These are phyloP conservation scores for Phytophthora palmivora DNA, from an alignment of 352 stramenopile species.

Conservation along the genomic window DNA sequence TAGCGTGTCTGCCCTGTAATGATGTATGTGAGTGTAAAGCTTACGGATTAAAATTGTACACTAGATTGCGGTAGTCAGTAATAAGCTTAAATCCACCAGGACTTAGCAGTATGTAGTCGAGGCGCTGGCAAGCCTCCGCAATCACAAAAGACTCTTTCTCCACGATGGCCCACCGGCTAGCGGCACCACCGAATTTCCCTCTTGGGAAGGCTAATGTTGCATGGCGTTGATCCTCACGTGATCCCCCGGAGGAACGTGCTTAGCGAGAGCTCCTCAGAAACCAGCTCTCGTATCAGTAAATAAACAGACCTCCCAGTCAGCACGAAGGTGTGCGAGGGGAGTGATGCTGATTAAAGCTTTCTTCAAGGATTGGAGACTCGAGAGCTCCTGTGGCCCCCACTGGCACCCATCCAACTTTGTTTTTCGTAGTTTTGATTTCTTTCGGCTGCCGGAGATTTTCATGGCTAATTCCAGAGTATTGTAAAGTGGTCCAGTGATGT, in stretches of 20 bases:
- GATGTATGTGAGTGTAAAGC: background rate
- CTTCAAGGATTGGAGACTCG: background rate
- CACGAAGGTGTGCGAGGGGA: conserved; percentile 25
- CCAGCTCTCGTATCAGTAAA: conserved; percentile 30
- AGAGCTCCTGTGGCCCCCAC: conserved; percentile 3
- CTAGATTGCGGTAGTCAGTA: background rate
- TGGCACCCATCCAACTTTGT: background rate
- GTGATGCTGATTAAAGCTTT: conserved; percentile 18
- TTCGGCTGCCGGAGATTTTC: conserved; percentile 6
- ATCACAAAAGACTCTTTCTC: conserved; percentile 1
- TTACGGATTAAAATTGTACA: conserved; percentile 4
- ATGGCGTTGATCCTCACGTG: background rate
- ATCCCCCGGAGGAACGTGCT: conserved; percentile 20
- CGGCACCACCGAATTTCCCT: background rate
- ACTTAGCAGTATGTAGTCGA: background rate
- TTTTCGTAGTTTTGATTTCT: conserved; percentile 29
- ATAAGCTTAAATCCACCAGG: conserved; percentile 1
- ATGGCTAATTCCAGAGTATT: conserved; percentile 16
- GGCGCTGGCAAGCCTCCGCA: background rate
- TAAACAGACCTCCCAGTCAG: conserved; percentile 23
- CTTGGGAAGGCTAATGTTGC: background rate
- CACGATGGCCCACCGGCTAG: background rate
- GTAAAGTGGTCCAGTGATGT: conserved; percentile 23
- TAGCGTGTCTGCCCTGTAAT: background rate
- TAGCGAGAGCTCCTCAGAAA: conserved; percentile 26